Conservation (phyloP, 352 stramenopile species). For the Globisporangium acanthophoron region DNA sequence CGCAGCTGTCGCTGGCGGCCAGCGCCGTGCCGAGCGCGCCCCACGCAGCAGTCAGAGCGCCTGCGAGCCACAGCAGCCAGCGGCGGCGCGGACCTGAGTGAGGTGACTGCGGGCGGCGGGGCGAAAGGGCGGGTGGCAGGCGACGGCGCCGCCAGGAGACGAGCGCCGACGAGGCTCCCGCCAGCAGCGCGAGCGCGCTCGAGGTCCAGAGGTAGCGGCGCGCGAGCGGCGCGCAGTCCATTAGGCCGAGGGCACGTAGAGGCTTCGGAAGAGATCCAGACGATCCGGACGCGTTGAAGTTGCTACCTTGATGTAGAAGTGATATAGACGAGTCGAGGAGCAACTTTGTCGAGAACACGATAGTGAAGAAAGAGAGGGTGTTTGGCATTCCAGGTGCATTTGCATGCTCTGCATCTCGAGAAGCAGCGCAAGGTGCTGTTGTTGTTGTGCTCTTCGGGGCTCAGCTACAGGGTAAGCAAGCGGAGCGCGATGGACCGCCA, state of each 20-base stretch:
- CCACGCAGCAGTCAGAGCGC: not conserved
- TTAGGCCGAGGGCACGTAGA: not conserved
- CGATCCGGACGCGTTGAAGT: no score
- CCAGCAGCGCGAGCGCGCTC: conserved; percentile 1
- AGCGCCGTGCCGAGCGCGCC: not conserved
- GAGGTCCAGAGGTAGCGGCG: conserved; percentile 6
- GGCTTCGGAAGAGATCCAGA: no score
- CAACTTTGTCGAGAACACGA: no score
- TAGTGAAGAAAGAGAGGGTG: no score
- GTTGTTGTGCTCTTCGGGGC: no score
- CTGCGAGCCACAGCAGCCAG: not conserved
- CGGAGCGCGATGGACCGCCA: no score
- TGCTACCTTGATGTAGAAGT: no score
- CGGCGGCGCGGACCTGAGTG: not conserved
- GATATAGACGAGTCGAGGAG: no score
- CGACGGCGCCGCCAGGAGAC: not conserved
- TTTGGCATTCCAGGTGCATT: no score
- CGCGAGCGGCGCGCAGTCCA: not conserved
- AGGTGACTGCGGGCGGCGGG: not conserved
- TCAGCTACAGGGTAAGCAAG: no score
- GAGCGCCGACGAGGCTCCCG: not conserved
- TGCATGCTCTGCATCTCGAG: no score
- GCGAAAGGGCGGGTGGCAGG: not conserved
- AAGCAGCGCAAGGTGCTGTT: no score
- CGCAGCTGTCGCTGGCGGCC: not conserved